Base-by-base conservation (phyloP, 1,284 basidiomycete genomes). In the Trichosporon inkin region DNA sequence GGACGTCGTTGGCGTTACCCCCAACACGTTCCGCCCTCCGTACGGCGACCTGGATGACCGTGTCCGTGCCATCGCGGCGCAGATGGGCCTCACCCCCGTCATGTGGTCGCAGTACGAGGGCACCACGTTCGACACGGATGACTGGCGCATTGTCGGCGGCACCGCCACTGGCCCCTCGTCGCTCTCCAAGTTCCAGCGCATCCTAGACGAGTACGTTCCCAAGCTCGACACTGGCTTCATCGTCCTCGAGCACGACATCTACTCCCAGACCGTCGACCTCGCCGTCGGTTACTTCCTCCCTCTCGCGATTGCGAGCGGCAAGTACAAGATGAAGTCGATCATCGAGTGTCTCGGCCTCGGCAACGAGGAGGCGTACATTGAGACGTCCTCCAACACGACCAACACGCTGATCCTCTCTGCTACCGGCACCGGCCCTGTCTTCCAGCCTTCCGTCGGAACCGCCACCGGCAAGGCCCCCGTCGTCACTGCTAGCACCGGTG, bases 221-320 rank as follows among this genome's bases (percentile, higher is more conserved):
- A 57, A 71, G 53, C 67, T 81, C 62, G 66, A 73, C 64, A 77
- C 70, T 55, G 90, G 90, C 41, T 95, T 95, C 82, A 87, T 93
- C 72, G 91, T 95, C 49, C 83, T 98, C 56, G 82, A 90, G 74
- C 92, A 95, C 73, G 92, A 94, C 77, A 80, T 94, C 51, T 93
- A 86, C 74, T 82, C 88, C 70, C 84, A 89, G 70, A 89, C 88
- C 13, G 90, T 94, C 56, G 90, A 94, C 69, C 84, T 96, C 62
- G 91, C 92, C 34, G 83, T 89, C 62, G 89, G 90, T 52, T 93
- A 92, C 80, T 88, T 89, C 66, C 81, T 95, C n/a, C 84, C 88
- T 57, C 80, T 78, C 78, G 81, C 47, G 86, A 86, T 53, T 72
- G 81, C 91, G 73, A 85, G 78, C 40, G 86, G 88, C 62, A 69